These are phyloP conservation scores for Tetrahymena borealis DNA, from an alignment of 73 alveolate species.

Conservation along the genomic window DNA sequence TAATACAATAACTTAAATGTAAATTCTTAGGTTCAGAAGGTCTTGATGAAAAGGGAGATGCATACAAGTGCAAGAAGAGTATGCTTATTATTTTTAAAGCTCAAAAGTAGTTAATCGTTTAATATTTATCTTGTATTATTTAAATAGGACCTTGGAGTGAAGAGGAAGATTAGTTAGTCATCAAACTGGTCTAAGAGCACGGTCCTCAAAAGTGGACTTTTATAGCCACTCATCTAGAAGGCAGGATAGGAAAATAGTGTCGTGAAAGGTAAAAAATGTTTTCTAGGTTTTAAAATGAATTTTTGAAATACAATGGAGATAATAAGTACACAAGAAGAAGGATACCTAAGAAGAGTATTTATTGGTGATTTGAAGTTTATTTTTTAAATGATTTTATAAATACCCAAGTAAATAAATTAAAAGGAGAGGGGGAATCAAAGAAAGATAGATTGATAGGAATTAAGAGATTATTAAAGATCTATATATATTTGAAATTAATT, in stretches of 20 bases:
- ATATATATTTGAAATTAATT: background rate
- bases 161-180: background rate
- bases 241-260: background rate
- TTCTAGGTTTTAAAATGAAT: background rate
- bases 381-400: background rate
- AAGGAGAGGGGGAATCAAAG: background rate
- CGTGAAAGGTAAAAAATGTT: background rate
- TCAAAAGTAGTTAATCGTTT: no score
- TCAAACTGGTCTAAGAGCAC: background rate
- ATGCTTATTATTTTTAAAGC: background rate
- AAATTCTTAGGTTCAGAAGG: background rate
- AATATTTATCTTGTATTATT: background rate
- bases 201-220: background rate
- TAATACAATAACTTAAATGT: background rate
- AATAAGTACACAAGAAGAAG: background rate
- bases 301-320: background rate
- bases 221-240: background rate
- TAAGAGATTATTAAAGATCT: background rate
- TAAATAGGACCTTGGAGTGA: background rate
- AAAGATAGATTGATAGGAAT: background rate
- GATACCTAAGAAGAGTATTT: background rate
- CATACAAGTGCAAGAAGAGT: background rate
- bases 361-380: no score
- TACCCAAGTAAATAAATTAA: background rate
- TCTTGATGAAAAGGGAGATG: background rate